These are phyloP conservation scores for Phaffomyces thermotolerans DNA, from an alignment of 805 yeast species.

Conservation along the genomic window DNA sequence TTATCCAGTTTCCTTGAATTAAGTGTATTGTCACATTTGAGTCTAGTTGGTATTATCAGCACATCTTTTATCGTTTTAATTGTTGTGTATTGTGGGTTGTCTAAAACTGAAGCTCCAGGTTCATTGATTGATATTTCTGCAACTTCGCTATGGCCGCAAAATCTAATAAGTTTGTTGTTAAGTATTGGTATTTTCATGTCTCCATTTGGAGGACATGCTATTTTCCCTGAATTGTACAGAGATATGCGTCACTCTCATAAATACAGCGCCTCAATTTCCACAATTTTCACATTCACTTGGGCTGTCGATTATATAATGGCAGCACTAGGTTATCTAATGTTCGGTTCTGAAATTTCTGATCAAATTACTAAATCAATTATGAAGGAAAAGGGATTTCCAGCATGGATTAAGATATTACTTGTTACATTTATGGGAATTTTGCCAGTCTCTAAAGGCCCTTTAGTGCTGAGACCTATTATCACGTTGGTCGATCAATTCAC, in stretches of 20 bases:
- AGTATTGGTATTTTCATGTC: constrained; percentile 63
- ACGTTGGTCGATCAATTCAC: constrained; percentile 45
- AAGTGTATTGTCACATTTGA: constrained; percentile 44
- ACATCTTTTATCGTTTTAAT: constrained; percentile 43
- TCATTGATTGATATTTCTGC: constrained; percentile 43
- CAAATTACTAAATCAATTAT: constrained; percentile 74
- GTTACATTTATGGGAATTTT: constrained; percentile 51
- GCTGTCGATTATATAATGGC: constrained; percentile 57
- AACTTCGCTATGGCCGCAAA: constrained; percentile 35
- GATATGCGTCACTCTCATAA: constrained; percentile 71
- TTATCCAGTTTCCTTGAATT: constrained; percentile 49
- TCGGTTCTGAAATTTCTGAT: constrained; percentile 60
- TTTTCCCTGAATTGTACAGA: constrained; percentile 67
- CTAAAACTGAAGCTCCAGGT: constrained; percentile 41
- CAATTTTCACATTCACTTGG: constrained; percentile 53
- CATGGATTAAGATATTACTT: constrained; percentile 41
- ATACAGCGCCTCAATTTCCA: constrained; percentile 42
- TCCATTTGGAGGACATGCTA: constrained; percentile 82
- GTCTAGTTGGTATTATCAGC: constrained; percentile 49
- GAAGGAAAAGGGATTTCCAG: constrained; percentile 59
- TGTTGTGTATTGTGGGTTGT: constrained; percentile 41
- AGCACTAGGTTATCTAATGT: constrained; percentile 68
- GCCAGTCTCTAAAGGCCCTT: constrained; percentile 73
- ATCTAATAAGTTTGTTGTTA: constrained; percentile 31
- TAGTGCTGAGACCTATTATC: constrained; percentile 65